These are phyloP conservation scores for Paxillus rubicundulus DNA, from an alignment of 768 basidiomycete species.

Conservation along the genomic window DNA sequence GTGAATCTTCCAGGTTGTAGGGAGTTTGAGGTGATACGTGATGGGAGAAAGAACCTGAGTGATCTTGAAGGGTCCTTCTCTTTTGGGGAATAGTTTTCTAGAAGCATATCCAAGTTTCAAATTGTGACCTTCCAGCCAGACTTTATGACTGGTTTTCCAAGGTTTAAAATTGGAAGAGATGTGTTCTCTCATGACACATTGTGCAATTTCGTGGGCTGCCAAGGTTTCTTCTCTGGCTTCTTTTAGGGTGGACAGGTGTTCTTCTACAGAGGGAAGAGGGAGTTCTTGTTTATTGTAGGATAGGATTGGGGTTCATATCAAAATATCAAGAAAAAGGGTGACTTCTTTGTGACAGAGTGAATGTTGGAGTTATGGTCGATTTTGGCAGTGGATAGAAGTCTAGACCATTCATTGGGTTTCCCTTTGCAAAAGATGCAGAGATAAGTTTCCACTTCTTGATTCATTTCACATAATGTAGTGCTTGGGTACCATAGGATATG, in stretches of 20 bases:
- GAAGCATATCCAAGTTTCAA: not conserved
- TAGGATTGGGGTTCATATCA: not conserved
- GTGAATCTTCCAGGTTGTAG: too few relatives aligned
- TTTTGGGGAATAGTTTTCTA: too few relatives aligned
- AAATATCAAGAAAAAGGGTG: not conserved
- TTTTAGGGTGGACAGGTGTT: not conserved
- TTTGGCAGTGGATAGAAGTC: constrained; percentile 21
- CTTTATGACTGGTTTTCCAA: not conserved
- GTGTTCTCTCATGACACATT: too few relatives aligned
- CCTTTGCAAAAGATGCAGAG: too few relatives aligned
- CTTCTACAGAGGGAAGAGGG: not conserved
- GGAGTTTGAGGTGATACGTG: too few relatives aligned
- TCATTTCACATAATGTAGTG: too few relatives aligned
- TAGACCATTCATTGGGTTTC: not conserved
- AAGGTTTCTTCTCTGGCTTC: not conserved
- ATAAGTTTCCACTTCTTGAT: too few relatives aligned
- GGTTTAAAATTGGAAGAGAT: not conserved
- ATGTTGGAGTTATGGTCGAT: too few relatives aligned
- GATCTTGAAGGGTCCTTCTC: too few relatives aligned
- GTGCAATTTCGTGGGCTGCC: not conserved
- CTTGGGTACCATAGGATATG: too few relatives aligned
- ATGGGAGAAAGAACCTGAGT: too few relatives aligned
- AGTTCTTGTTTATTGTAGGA: not conserved
- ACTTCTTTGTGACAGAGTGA: not conserved
- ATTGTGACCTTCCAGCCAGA: constrained; percentile 1